Conservation (phyloP, 2,329 filamentous ascomycete species). For the Cladosporium phlei region DNA sequence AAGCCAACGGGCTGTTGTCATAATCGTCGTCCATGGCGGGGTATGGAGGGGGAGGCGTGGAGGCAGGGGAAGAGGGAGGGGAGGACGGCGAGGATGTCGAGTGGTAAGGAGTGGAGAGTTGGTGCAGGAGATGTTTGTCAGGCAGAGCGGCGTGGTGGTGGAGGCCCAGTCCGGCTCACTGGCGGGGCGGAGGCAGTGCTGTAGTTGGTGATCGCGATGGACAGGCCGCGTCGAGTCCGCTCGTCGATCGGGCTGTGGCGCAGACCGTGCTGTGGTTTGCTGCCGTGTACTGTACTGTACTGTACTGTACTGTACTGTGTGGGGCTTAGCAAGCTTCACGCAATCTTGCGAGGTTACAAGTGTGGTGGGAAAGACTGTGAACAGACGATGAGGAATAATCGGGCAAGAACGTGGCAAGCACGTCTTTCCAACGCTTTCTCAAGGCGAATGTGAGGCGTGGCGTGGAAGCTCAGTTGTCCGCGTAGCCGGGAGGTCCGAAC, state of each 20-base stretch:
- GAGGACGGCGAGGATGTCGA: constrained; percentile 16
- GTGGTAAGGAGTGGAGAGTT: neutral
- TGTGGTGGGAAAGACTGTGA: no score
- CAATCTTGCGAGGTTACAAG: no score
- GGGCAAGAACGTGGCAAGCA: no score
- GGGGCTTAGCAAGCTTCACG: no score
- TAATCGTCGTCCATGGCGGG: constrained; percentile 14
- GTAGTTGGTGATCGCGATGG: constrained; percentile 13
- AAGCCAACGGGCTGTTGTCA: constrained; percentile 10
- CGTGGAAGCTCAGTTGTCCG: no score
- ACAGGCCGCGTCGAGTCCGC: constrained; percentile 3
- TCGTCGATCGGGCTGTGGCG: constrained; percentile 8
- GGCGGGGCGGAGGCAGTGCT: constrained; percentile 8
- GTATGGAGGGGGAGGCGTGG: constrained; percentile 13
- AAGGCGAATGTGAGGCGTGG: no score
- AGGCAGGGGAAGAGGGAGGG: constrained; percentile 26
- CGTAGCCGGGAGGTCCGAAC: no score
- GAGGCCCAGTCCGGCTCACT: constrained; percentile 7
- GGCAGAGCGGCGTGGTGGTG: neutral
- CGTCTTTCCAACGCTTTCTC: no score
- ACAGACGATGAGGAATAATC: no score
- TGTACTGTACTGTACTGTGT: no score
- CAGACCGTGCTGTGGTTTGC: neutral
- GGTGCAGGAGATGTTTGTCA: neutral
- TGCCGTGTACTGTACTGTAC: no score